Evolutionary conservation across 768 basidiomycete species (phyloP), one percentile per base, ranked within the genome.

Genomic region (Mycena olivaceomarginata): DNA sequence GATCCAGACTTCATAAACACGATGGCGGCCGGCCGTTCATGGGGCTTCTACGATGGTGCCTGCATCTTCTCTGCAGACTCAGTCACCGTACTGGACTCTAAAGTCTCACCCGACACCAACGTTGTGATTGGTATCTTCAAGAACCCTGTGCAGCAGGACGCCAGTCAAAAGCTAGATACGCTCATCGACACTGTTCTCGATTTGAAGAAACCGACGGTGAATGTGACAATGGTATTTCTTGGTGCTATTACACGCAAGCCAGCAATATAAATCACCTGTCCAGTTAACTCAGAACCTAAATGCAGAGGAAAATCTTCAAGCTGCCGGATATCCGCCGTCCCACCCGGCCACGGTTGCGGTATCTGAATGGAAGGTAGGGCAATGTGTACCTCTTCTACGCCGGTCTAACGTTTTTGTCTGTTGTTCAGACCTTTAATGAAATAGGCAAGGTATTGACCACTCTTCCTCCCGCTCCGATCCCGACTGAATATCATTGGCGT

Each of bases 1-100:
- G 67, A 68, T 57, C 67, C 67, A 53, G 67, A 68, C 53, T 56
- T 68, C n/a, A 51, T 68, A 40, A 68, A 56, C 37, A 48, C 67
- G 18, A 68, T 68, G 67, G 67, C 22, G 18, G 51, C 56, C 57
- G 67, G 67, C 25, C 48, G 40, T 15, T 68, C 67, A 37, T 68
- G 67, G 67, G 67, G 67, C 67, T 68, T 68, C 67, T 16, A 56
- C 39, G 67, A 68, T 53, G 39, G 53, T 20, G 67, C 53, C 67
- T 68, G 51, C 46, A 68, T 68, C 67, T 67, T 67, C 48, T 67
- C 67, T 22, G 46, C 48, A 20, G 67, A 67, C 13, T 12, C 22
- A 31, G 53, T 56, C 48, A 56, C 22, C 39, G 39, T 56, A 37
- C 53, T 68, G 20, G 67, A 68, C 67, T 68, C 67, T 22, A 31